phyloP scores from a whole-genome alignment of 495 filamentous ascomycete genomes.

The Annulohypoxylon bovei region DNA sequence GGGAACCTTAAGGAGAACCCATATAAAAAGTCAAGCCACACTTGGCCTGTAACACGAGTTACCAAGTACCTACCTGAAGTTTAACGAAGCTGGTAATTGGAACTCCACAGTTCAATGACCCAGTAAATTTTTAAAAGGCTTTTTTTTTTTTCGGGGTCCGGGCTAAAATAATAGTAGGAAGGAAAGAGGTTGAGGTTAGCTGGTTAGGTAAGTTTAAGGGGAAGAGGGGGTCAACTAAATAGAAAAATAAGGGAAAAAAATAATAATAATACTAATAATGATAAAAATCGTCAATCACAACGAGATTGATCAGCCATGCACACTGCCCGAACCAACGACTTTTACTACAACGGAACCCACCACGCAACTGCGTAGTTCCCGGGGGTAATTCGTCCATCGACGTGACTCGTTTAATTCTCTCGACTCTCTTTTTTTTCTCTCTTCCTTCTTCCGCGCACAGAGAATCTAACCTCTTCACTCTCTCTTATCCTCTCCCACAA shows the following conservation, averaged over 20 bases:
- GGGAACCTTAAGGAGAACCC: too few relatives aligned
- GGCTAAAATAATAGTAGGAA: slow-evolving; percentile 24
- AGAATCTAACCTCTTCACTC: slow-evolving; percentile 10
- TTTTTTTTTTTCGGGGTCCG: slow-evolving; percentile 18
- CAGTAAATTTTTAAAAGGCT: slow-evolving; percentile 8
- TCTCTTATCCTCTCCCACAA: slow-evolving; percentile 30
- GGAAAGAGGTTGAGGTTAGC: slow-evolving; percentile 5
- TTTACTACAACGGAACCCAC: slow-evolving; percentile 41
- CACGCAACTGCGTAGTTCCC: slow-evolving; percentile 28
- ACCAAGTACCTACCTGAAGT: slow-evolving; percentile 2
- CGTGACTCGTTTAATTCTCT: slow-evolving; percentile 39
- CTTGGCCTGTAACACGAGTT: not conserved
- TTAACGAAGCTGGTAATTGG: not conserved
- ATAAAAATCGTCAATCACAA: slow-evolving; percentile 24
- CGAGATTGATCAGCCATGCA: slow-evolving; percentile 46
- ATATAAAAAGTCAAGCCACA: not conserved
- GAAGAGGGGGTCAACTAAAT: slow-evolving; percentile 15
- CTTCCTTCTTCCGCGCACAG: slow-evolving; percentile 17
- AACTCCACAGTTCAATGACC: slow-evolving; percentile 18
- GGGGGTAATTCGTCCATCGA: slow-evolving; percentile 34
- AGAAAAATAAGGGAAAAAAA: slow-evolving; percentile 4
- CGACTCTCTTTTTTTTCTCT: slow-evolving; percentile 12
- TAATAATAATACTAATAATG: slow-evolving; percentile 15
- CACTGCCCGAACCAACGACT: slow-evolving; percentile 39
- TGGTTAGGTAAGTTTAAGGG: slow-evolving; percentile 21